Evolutionary conservation across 2,329 filamentous ascomycete genomes (phyloP), one percentile per base, ranked within the genome.

Genomic region (Endocalyx cinctus): DNA sequence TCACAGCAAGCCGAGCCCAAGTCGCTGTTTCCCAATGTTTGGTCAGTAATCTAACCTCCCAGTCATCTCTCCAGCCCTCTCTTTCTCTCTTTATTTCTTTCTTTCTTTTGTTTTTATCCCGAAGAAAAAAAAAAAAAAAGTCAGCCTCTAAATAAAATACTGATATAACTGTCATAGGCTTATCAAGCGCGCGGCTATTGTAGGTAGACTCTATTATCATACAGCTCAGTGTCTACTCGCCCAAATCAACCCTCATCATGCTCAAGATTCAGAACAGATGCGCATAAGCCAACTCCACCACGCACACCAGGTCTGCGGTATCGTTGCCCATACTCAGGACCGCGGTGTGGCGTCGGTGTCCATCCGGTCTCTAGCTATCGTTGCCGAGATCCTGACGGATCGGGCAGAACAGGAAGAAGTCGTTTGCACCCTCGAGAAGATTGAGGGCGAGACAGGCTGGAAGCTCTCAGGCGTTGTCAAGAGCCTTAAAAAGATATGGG

Each of bases 181-280:
- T 32, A 79, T 90, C 49, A 92, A 92, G 59, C 77, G 85, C 36
- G 75, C 85, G 4, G 85, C 87, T 4, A 81, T 92, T 19, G 76
- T 94, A 17, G 87, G 85, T 4, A 78, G 87, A 29, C 69, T 96
- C 7, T 88, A 95, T 57, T 96, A 94, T 54, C 89, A 96, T 54
- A 92, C 86, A 0, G 81, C 85, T 15, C 82, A 90, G 62, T 83
- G 85, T 43, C 64, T 96, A 20, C 72, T 96, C 5, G 78, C 84
- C 4, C 85, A 90, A 46, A 81, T 81, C 15, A 83, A 95, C 54
- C 89, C 89, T 0, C 58, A 83, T 32, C 70, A 80, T 23, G 67
- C 74, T 10, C 64, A 72, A 6, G 70, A 77, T 23, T 66, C 67
- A 13, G 67, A 77, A 4, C 82, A 87, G 39, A 86, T 90, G 76